phyloP scores from a whole-genome alignment of 2,329 filamentous ascomycete species.

The Botrytis galanthina region DNA sequence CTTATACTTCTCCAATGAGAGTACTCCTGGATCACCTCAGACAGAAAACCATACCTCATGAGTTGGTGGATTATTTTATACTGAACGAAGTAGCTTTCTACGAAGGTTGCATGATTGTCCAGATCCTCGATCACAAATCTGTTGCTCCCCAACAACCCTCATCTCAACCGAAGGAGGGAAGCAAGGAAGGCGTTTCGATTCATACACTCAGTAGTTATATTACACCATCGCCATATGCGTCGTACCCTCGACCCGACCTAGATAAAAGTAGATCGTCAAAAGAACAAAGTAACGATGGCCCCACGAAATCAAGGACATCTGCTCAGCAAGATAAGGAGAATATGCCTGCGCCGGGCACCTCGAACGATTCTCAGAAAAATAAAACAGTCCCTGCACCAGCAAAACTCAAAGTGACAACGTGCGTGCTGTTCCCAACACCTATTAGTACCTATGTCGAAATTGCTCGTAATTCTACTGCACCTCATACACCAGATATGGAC shows the following conservation, averaged over 20 bases:
- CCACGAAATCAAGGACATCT: constrained; percentile 31
- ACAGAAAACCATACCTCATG: constrained; percentile 78
- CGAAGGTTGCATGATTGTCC: constrained; percentile 91
- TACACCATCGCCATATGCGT: constrained; percentile 81
- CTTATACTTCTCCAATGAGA: constrained; percentile 89
- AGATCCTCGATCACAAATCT: constrained; percentile 85
- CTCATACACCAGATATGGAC: constrained; percentile 59
- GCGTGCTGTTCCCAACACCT: constrained; percentile 81
- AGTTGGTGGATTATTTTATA: constrained; percentile 76
- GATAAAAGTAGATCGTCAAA: constrained; percentile 37
- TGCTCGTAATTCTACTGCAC: constrained; percentile 53
- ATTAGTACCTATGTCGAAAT: constrained; percentile 75
- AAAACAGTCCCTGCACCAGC: constrained; percentile 42
- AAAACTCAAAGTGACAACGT: constrained; percentile 68
- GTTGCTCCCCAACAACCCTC: constrained; percentile 59
- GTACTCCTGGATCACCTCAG: constrained; percentile 73
- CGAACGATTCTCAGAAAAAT: constrained; percentile 46
- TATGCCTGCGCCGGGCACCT: constrained; percentile 52
- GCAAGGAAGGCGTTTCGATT: constrained; percentile 74
- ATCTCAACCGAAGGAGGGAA: constrained; percentile 52
- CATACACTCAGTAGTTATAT: constrained; percentile 90
- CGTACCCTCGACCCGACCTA: constrained; percentile 61
- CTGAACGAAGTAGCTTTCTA: constrained; percentile 71
- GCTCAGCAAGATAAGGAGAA: constrained; percentile 58
- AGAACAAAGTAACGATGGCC: constrained; percentile 36